Evolutionary conservation across 108 stramenopile species (phyloP).

Genomic region (Nitzschia sp.): DNA sequence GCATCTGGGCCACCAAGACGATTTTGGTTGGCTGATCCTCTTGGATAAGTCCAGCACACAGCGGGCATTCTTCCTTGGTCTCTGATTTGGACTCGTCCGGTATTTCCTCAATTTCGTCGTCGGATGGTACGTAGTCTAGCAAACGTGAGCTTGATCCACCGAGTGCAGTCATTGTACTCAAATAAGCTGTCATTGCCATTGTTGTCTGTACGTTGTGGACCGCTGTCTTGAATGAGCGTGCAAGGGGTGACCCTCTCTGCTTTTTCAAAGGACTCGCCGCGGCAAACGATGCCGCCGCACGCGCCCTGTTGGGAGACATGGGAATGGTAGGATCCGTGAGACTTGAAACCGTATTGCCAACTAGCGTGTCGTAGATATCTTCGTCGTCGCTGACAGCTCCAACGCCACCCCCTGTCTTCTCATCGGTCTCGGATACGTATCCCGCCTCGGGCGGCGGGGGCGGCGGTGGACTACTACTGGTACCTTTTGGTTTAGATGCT

Average conservation of each 20-base stretch:
- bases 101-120: not conserved
- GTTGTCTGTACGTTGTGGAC: slow-evolving; percentile 2
- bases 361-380: too few relatives aligned
- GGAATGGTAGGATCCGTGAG: too few relatives aligned
- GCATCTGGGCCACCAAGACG: not conserved
- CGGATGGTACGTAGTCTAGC: slow-evolving; percentile 7
- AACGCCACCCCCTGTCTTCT: too few relatives aligned
- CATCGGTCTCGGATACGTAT: not conserved
- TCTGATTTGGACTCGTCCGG: not conserved
- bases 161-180: not conserved
- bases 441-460: not conserved
- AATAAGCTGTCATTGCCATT: not conserved
- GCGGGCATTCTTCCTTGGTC: not conserved
- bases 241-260: slow-evolving; percentile 1
- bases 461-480: too few relatives aligned
- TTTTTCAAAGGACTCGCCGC: too few relatives aligned
- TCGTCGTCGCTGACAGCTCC: too few relatives aligned
- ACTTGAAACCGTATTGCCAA: too few relatives aligned
- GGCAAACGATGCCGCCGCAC: too few relatives aligned
- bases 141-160: not conserved
- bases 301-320: too few relatives aligned
- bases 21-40: not conserved
- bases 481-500: not conserved
- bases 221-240: not conserved
- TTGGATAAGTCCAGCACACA: slow-evolving; percentile 2